phyloP scores from a whole-genome alignment of 1,139 yeast genomes.

The Yamadazyma sp. region DNA sequence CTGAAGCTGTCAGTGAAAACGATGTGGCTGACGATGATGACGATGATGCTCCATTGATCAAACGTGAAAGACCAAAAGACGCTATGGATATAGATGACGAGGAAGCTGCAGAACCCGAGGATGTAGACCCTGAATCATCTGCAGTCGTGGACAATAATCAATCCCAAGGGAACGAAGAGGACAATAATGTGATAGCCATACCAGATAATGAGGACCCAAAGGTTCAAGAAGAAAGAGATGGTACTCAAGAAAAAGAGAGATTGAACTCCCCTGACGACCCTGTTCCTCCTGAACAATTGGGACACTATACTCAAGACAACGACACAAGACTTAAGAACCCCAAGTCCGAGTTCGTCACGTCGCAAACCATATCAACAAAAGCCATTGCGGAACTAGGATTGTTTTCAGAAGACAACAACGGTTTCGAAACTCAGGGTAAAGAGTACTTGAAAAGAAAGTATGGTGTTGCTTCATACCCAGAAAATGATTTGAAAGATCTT shows the following conservation, averaged over 20 bases:
- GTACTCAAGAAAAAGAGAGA: slow-evolving; percentile 7
- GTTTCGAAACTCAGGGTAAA: slow-evolving; percentile 59
- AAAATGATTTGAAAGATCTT: slow-evolving; percentile 66
- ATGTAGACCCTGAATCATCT: slow-evolving; percentile 8
- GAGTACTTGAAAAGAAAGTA: slow-evolving; percentile 74
- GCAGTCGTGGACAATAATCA: neutral
- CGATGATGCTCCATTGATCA: slow-evolving; percentile 12
- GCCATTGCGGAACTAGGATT: slow-evolving; percentile 65
- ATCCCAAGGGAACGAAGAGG: slow-evolving; percentile 7
- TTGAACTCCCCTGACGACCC: slow-evolving; percentile 31
- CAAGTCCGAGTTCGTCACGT: slow-evolving; percentile 71
- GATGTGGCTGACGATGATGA: slow-evolving; percentile 16
- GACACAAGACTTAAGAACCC: slow-evolving; percentile 71
- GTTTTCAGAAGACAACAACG: slow-evolving; percentile 59
- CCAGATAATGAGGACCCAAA: slow-evolving; percentile 8
- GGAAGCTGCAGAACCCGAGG: slow-evolving; percentile 10
- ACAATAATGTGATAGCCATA: neutral
- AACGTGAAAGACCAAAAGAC: slow-evolving; percentile 9
- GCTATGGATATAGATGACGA: slow-evolving; percentile 9
- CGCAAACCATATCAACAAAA: slow-evolving; percentile 70
- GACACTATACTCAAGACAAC: slow-evolving; percentile 47
- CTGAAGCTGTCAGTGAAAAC: slow-evolving; percentile 10
- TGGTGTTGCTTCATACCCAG: slow-evolving; percentile 90
- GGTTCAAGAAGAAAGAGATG: slow-evolving; percentile 12
- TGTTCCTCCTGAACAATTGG: slow-evolving; percentile 48